phyloP scores from a whole-genome alignment of 345 rosid species.

The Brassica incana region DNA sequence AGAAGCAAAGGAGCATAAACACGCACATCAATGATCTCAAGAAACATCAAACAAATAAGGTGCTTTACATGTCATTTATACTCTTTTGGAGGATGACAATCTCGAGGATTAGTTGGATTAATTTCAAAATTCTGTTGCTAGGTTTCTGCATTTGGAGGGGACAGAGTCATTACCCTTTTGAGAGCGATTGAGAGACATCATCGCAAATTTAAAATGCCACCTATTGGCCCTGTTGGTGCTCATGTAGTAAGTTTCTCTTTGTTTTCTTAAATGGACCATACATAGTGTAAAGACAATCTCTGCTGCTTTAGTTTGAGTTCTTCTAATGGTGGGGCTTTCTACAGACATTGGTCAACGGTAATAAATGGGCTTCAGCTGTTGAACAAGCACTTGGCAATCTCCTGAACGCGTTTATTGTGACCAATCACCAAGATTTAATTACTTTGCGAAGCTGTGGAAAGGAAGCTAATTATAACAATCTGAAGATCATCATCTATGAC shows the following conservation, averaged over 20 bases:
- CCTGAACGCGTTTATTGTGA: conserved; percentile 92
- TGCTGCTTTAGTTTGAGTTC: neutral
- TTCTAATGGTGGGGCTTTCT: conserved; percentile 7
- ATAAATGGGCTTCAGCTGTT: conserved; percentile 84
- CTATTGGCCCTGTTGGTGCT: conserved; percentile 91
- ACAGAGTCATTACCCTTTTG: conserved; percentile 65
- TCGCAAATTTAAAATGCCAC: conserved; percentile 58
- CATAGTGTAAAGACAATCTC: conserved; percentile 3
- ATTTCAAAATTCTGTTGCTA: conserved; percentile 31
- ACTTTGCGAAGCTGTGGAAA: conserved; percentile 66
- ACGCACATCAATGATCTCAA: conserved; percentile 50
- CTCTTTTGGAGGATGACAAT: neutral
- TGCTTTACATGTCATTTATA: conserved; percentile 12
- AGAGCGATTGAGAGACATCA: conserved; percentile 66
- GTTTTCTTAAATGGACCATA: neutral
- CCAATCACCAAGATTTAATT: conserved; percentile 64
- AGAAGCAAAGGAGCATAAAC: conserved; percentile 41
- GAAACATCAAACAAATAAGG: conserved; percentile 72
- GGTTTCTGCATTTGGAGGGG: conserved; percentile 97
- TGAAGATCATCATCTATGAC: conserved; percentile 75
- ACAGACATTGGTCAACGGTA: conserved; percentile 70
- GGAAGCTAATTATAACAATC: conserved; percentile 61
- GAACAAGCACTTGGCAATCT: conserved; percentile 83
- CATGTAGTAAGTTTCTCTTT: conserved; percentile 66
- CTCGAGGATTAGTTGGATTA: conserved; percentile 8